Percentiles rank a stretch among this genome's conserved stretches.
phyloP scores from a whole-genome alignment of 148 eudicot species.

The Pharnaceum exiguum region DNA sequence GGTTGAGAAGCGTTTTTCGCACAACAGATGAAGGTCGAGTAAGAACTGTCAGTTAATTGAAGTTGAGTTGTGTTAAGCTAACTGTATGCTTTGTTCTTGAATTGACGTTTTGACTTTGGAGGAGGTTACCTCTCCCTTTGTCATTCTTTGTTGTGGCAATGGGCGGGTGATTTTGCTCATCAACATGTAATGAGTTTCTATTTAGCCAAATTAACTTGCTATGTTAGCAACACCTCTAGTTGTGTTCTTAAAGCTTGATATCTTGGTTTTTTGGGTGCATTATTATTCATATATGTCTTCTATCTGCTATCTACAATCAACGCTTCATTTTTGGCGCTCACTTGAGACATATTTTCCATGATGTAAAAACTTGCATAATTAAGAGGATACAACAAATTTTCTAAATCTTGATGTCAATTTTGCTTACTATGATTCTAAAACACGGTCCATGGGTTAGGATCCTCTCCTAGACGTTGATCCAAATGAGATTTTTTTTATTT shows the following conservation, averaged over 20 bases:
- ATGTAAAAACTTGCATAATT: constrained; percentile 75
- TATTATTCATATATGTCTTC: too few species aligned
- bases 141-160: too few species aligned
- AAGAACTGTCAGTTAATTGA: constrained; percentile 91
- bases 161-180: too few species aligned
- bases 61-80: neutral
- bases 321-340: constrained; percentile 1
- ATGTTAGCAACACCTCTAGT: too few species aligned
- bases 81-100: neutral
- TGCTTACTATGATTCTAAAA: constrained; percentile 87
- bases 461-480: constrained; percentile 96
- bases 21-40: constrained; percentile 98
- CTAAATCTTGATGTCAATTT: constrained; percentile 84
- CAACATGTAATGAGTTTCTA: too few species aligned
- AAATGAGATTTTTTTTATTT: constrained; percentile 75
- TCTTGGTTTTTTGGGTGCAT: too few species aligned
- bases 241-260: too few species aligned
- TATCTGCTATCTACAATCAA: too few species aligned
- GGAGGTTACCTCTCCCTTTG: too few species aligned
- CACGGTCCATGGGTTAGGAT: constrained; percentile 96
- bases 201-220: too few species aligned
- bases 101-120: too few species aligned
- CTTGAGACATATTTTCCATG: neutral
- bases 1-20: constrained; percentile 98
- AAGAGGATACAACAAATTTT: constrained; percentile 93